phyloP scores from a whole-genome alignment of 306 rosid genomes.

The Lablab purpureus region DNA sequence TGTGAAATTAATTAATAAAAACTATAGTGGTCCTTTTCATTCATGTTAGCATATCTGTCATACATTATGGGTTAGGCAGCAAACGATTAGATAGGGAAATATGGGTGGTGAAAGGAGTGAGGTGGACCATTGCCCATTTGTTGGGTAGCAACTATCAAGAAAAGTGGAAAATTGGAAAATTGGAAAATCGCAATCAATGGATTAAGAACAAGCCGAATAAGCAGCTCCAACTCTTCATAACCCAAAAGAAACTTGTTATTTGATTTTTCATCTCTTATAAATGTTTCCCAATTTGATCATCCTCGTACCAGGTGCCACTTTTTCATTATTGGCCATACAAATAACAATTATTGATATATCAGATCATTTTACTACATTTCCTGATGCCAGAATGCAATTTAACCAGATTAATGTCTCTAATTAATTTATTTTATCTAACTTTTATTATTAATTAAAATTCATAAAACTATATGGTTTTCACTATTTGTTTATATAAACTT shows the following conservation, averaged over 20 bases:
- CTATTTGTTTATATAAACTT: no score
- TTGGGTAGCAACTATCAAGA: not conserved
- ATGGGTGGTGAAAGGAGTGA: not conserved
- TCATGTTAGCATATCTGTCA: constrained; percentile 18
- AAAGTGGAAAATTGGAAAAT: not conserved
- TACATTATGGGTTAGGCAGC: constrained; percentile 25
- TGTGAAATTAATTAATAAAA: constrained; percentile 26
- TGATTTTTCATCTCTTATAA: not conserved
- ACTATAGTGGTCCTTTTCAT: constrained; percentile 12
- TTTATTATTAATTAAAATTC: no score
- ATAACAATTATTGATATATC: not conserved
- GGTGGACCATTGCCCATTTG: constrained; percentile 25
- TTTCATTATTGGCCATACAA: not conserved
- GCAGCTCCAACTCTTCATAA: not conserved
- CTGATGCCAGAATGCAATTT: no score
- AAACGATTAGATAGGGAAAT: not conserved
- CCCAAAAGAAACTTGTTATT: not conserved
- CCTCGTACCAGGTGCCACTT: not conserved
- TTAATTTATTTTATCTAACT: no score
- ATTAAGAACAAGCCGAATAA: not conserved
- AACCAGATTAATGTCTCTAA: no score
- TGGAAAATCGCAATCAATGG: not conserved
- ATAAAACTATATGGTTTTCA: no score
- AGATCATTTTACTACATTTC: no score
- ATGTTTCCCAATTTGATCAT: not conserved